Base-by-base conservation (phyloP, 805 yeast species). In the Saccharomycopsis capsularis region DNA sequence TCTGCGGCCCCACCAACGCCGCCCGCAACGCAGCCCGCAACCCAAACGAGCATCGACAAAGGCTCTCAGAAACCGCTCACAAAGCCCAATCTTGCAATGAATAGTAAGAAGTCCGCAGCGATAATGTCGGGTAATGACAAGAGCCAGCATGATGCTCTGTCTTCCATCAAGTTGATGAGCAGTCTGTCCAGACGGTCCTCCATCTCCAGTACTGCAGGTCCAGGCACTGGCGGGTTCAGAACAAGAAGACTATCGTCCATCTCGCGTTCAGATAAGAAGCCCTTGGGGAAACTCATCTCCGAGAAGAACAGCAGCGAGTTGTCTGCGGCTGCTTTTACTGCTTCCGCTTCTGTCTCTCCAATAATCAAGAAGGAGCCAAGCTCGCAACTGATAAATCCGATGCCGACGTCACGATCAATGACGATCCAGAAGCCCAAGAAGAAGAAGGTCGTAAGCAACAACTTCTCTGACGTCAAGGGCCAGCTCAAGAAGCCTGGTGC, bases 191-290 rank as follows among this genome's bases (percentile, higher is more conserved):
- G 38, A 16, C 7, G 38, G 19, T 34, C 37, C 15, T 42, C 46
- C 5, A 23, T 42, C 9, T 34, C 38, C n/a, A n/a, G 38, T 18
- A 34, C 6, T 18, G 6, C 37, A 4, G 36, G 36, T 4, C 16
- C 42, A 18, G 24, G 15, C 19, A 16, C 39, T 9, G 24, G 24
- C n/a, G 46, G 46, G 4, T 18, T 21, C 9, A n/a, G 38, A 32
- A 27, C 46, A 4, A 42, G 37, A n/a, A 16, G 46, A 23, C 30
- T 42, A 38, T 42, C 46, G 22, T 42, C 46, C 11, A 42, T 42
- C 24, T n/a, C 39, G 13, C 4, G 46, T 18, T 13, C 19, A n/a
- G 46, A 42, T 23, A 21, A 13, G 24, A 42, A 42, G 23, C 38
- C 38, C 6, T 16, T 34, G 6, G 13, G 19, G 6, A 34, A 16